These are phyloP conservation scores for Colletotrichum camelliae DNA, from an alignment of 2,329 filamentous ascomycete species.

Conservation along the genomic window DNA sequence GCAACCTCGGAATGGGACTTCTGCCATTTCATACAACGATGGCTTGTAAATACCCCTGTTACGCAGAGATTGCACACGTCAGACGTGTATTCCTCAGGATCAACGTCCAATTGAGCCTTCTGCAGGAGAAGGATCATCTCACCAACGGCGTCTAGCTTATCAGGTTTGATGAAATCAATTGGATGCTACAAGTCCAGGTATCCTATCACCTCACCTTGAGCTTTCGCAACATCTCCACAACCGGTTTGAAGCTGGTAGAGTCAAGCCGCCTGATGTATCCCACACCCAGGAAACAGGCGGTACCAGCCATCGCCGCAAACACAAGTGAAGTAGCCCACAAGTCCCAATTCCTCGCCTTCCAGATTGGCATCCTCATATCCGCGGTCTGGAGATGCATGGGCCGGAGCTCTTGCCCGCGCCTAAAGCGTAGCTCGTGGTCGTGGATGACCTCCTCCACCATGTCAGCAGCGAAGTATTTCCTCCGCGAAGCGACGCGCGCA, in stretches of 20 bases:
- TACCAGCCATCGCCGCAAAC: background rate
- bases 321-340: background rate
- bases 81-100: background rate
- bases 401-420: constrained; percentile 27
- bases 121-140: background rate
- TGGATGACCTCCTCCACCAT: constrained; percentile 44
- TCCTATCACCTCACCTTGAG: background rate
- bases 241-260: background rate
- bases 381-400: constrained; percentile 51
- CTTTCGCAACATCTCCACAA: background rate
- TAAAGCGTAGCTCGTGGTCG: constrained; percentile 38
- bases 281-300: background rate
- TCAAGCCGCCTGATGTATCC: background rate
- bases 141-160: background rate
- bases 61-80: background rate
- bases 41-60: background rate
- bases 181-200: background rate
- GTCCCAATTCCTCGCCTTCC: constrained; percentile 13
- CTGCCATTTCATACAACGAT: background rate
- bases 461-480: constrained; percentile 43
- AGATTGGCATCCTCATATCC: constrained; percentile 40
- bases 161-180: background rate
- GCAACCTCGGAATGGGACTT: background rate
- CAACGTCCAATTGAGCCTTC: background rate
- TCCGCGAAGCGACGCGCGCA: constrained; percentile 37